Evolutionary conservation across 2,329 filamentous ascomycete genomes (phyloP).

Genomic region (Sphaceloma murrayae): DNA sequence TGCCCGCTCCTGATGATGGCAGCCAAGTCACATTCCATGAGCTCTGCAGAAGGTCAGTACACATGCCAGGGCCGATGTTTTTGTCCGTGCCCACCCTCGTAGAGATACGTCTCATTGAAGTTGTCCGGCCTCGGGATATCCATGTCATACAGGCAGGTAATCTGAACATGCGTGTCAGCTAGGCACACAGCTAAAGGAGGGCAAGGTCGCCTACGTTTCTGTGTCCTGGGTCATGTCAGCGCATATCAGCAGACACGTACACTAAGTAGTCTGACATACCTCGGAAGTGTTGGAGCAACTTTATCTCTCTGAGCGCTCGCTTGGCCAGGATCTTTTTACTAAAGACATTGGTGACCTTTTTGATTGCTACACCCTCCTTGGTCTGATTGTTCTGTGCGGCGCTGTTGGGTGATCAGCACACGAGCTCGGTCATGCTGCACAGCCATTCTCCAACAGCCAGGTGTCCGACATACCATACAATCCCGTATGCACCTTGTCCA

Average conservation of each 20-base stretch:
- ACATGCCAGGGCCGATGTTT: too few relatives aligned
- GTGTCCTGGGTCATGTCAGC: constrained; percentile 30
- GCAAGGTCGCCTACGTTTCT: constrained; percentile 33
- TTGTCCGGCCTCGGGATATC: constrained; percentile 90
- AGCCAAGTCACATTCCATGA: constrained; percentile 98
- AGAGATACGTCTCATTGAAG: constrained; percentile 98
- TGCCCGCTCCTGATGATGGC: constrained; percentile 83
- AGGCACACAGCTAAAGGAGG: not conserved
- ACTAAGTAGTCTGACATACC: constrained; percentile 24
- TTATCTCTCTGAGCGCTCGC: constrained; percentile 94
- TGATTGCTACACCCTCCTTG: constrained; percentile 91
- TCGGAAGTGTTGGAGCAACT: constrained; percentile 94
- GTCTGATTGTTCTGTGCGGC: constrained; percentile 87
- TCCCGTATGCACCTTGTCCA: constrained; percentile 95
- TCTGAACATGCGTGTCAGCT: constrained; percentile 45
- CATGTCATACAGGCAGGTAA: constrained; percentile 99
- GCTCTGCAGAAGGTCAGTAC: constrained; percentile 49
- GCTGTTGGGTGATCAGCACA: constrained; percentile 41
- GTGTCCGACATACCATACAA: constrained; percentile 66
- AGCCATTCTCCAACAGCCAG: constrained; percentile 3
- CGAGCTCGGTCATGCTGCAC: not conserved
- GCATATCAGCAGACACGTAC: not conserved
- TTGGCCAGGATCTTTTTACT: constrained; percentile 99
- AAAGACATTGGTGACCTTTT: constrained; percentile 99
- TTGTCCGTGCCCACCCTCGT: constrained; percentile 69